A percentile compares a stretch with the other conserved stretches of the same genome.
Conservation (phyloP, 2,329 filamentous ascomycete species). For the Fusarium penzigii region DNA sequence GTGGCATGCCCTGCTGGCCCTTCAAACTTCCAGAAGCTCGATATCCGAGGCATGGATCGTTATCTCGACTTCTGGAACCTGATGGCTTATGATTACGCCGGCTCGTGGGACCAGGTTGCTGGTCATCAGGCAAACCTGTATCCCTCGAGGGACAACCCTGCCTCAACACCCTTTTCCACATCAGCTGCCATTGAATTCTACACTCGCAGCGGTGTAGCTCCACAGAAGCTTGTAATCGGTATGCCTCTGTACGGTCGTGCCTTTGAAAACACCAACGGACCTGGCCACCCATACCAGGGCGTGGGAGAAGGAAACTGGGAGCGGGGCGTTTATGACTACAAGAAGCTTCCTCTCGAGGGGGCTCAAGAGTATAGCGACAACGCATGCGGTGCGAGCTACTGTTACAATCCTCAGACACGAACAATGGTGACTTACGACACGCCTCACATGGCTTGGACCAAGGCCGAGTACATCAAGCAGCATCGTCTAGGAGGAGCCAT, state of each 20-base stretch:
- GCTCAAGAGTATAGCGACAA: constrained; percentile 65
- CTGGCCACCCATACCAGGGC: constrained; percentile 68
- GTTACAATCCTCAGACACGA: constrained; percentile 63
- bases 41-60: constrained; percentile 64
- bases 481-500: constrained; percentile 81
- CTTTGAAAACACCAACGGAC: constrained; percentile 76
- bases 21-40: constrained; percentile 62
- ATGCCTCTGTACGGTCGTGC: constrained; percentile 92
- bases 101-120: constrained; percentile 71
- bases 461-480: constrained; percentile 70
- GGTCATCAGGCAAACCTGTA: constrained; percentile 84
- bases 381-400: constrained; percentile 71
- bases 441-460: constrained; percentile 63
- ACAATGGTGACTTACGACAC: constrained; percentile 82
- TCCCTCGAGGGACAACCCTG: constrained; percentile 55
- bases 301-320: constrained; percentile 84
- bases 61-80: constrained; percentile 76
- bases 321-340: constrained; percentile 84
- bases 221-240: constrained; percentile 79
- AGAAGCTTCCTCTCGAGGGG: constrained; percentile 72
- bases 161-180: constrained; percentile 77
- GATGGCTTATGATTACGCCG: constrained; percentile 89
- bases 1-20: constrained; percentile 65
- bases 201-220: constrained; percentile 60
- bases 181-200: constrained; percentile 72